Evolutionary conservation across 1,284 basidiomycete genomes (phyloP).

Genomic region (Microbotryum lychnidis-dioicae): DNA sequence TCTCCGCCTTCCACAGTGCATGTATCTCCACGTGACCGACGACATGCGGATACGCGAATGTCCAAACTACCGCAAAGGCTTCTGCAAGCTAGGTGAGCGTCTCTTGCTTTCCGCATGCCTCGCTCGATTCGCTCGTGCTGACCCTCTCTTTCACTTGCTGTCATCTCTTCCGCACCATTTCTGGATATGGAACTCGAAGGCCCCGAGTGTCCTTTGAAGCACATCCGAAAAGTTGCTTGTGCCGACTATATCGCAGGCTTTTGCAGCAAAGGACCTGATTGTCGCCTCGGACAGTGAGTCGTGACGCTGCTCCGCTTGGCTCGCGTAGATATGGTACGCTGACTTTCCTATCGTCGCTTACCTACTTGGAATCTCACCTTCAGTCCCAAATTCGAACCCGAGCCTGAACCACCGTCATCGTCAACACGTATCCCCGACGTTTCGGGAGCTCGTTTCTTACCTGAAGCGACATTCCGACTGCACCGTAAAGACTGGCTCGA

Average conservation of each 20-base stretch:
- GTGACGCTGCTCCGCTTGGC: not conserved
- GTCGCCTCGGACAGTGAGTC: conserved; percentile 81
- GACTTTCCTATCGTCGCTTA: not conserved
- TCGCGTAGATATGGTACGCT: not conserved
- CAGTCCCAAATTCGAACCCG: conserved; percentile 31
- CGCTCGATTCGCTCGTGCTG: not conserved
- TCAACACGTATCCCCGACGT: conserved; percentile 32
- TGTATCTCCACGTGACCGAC: conserved; percentile 96
- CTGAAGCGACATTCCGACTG: conserved; percentile 31
- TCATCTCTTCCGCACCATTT: not conserved
- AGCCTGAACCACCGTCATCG: conserved; percentile 23
- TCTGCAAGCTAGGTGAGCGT: conserved; percentile 73
- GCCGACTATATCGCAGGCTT: conserved; percentile 88
- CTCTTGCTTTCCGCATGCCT: not conserved
- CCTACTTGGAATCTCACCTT: not conserved
- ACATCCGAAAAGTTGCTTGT: conserved; percentile 83
- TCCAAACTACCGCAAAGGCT: conserved; percentile 89
- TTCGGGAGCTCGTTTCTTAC: conserved; percentile 30
- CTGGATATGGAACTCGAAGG: conserved; percentile 46
- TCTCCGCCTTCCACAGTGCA: conserved; percentile 47
- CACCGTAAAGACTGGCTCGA: conserved; percentile 29
- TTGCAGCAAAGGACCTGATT: conserved; percentile 87
- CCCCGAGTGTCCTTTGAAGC: conserved; percentile 81
- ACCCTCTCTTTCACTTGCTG: not conserved
- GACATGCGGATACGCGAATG: conserved; percentile 70